Conservation (phyloP, 2,329 filamentous ascomycete species). For the Hortaea sp. region DNA sequence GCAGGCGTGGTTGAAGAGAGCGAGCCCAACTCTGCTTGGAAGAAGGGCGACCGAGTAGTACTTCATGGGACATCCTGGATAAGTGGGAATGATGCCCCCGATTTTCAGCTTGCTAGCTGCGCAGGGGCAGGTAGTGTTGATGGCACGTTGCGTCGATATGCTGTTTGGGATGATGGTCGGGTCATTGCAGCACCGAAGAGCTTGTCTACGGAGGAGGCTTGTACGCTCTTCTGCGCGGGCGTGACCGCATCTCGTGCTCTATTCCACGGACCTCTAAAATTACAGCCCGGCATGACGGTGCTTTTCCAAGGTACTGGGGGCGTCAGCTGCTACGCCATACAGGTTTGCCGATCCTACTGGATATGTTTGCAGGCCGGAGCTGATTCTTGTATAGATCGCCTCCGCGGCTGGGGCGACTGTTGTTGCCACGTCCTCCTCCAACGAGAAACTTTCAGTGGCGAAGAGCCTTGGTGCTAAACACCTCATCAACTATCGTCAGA, state of each 20-base stretch:
- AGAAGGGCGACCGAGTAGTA: constrained; percentile 51
- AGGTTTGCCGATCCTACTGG: constrained; percentile 3
- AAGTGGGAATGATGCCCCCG: constrained; percentile 8
- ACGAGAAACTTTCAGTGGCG: constrained; percentile 43
- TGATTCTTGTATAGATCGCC: constrained; percentile 21
- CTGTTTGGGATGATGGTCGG: constrained; percentile 41
- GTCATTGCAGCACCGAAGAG: constrained; percentile 47
- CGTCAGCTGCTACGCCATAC: constrained; percentile 28
- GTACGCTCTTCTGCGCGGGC: constrained; percentile 49
- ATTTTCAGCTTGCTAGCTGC: constrained; percentile 31
- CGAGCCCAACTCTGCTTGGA: constrained; percentile 30
- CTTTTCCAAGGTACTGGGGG: constrained; percentile 36
- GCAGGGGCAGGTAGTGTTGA: constrained; percentile 42
- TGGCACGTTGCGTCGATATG: constrained; percentile 49
- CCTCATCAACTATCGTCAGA: constrained; percentile 50
- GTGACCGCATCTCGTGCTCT: constrained; percentile 41
- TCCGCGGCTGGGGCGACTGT: constrained; percentile 31
- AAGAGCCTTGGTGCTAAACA: constrained; percentile 47
- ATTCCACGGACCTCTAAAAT: constrained; percentile 47
- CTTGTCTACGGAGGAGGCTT: constrained; percentile 48
- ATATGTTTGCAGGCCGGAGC: neutral
- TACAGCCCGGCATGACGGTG: constrained; percentile 21
- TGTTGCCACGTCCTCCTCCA: constrained; percentile 49
- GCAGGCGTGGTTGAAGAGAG: constrained; percentile 49
- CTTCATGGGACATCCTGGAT: constrained; percentile 25